Conservation (phyloP, 1,284 basidiomycete genomes). For the Sporisorium exsertum region DNA sequence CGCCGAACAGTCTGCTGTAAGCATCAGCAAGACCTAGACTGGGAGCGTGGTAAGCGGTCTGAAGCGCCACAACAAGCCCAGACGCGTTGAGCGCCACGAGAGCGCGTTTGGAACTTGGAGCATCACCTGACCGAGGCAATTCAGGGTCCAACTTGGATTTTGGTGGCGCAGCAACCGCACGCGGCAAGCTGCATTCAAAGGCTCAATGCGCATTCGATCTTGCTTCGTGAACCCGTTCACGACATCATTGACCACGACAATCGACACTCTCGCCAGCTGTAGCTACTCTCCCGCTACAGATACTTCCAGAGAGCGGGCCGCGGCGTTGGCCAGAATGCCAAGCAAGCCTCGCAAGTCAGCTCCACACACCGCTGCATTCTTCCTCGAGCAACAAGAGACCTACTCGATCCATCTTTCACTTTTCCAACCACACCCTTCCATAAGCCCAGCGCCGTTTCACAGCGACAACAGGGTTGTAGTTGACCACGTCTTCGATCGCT, state of each 20-base stretch:
- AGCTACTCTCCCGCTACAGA: background rate
- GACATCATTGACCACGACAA: no score
- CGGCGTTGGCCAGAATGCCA: conserved; percentile 30
- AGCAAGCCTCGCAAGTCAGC: conserved; percentile 32
- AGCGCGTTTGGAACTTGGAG: background rate
- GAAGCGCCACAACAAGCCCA: no score
- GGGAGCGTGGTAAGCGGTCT: no score
- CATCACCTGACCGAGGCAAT: background rate
- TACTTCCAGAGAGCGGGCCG: background rate
- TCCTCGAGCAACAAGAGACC: conserved; percentile 38
- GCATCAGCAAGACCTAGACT: no score
- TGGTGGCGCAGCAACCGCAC: no score
- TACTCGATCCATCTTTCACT: conserved; percentile 47
- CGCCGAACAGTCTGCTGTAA: no score
- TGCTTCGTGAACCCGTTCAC: background rate
- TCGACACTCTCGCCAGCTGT: background rate
- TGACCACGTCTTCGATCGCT: conserved; percentile 18
- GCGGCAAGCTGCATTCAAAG: background rate
- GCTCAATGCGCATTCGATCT: background rate
- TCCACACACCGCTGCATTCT: conserved; percentile 24
- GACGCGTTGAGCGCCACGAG: conserved; percentile 4
- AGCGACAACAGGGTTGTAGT: conserved; percentile 11
- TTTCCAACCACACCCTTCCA: conserved; percentile 24
- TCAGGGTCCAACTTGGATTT: conserved; percentile 11
- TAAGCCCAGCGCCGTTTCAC: conserved; percentile 25